A percentile compares a stretch with the other conserved stretches of the same genome.
Evolutionary conservation across 176 grass and related monocot species (phyloP).

Genomic region (Echinochloa phyllopogon): DNA sequence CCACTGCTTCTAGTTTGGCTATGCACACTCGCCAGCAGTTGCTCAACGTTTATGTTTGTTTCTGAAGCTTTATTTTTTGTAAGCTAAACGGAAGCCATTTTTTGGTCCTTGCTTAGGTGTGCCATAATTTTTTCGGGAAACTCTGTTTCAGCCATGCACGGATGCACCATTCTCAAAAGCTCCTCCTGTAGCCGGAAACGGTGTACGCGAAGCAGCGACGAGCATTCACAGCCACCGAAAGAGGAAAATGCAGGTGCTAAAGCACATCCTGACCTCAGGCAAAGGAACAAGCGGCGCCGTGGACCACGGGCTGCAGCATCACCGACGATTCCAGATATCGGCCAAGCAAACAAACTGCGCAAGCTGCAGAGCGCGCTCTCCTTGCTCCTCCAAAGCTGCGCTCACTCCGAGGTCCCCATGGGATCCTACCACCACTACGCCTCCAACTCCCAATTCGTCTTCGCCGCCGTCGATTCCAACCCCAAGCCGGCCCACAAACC

Average conservation of each 20-base stretch:
- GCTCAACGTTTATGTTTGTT: background rate
- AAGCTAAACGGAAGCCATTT: background rate
- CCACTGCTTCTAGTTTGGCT: background rate
- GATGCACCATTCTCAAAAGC: background rate
- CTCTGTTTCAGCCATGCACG: background rate
- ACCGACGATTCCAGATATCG: slow-evolving; percentile 28
- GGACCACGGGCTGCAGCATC: slow-evolving; percentile 10
- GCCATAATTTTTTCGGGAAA: background rate
- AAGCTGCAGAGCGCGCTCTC: slow-evolving; percentile 4
- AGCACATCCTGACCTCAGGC: slow-evolving; percentile 31
- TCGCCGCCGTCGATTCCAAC: slow-evolving; percentile 34
- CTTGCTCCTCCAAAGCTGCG: slow-evolving; percentile 11
- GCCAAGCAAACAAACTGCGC: background rate
- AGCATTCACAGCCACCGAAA: slow-evolving; percentile 9
- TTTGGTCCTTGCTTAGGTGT: background rate
- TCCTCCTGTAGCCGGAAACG: background rate
- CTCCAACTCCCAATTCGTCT: slow-evolving; percentile 55
- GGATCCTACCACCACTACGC: slow-evolving; percentile 58
- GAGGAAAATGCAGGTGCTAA: slow-evolving; percentile 2
- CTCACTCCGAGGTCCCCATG: slow-evolving; percentile 35
- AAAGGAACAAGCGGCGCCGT: slow-evolving; percentile 28
- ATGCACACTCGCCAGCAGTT: background rate
- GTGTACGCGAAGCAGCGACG: slow-evolving; percentile 4
- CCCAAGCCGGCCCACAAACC: background rate
- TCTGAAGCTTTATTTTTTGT: background rate